Evolutionary conservation across 805 yeast genomes (phyloP), one percentile per base, ranked within the genome.

Genomic region (Saturnispora mendoncae): DNA sequence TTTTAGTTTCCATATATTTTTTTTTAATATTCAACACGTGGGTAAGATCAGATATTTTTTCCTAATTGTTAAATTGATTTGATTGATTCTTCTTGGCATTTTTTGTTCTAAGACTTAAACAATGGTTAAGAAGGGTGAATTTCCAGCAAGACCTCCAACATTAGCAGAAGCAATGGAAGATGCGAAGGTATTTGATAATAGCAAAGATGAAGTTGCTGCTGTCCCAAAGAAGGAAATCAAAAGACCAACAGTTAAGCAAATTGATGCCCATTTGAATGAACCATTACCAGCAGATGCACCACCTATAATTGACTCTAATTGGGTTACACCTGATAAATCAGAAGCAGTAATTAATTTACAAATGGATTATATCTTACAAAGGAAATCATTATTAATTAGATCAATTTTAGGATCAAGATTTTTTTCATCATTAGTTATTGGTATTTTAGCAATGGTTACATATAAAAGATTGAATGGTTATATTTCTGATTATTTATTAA

Each of bases 261-360:
- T 42, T 5, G 37, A 41, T 21, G 42, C 36, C 2, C 33, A 28
- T 30, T 43, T 47, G 3, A 38, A 33, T 19, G 14, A 34, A 13
- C 85, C 87, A 6, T 58, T 83, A 41, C 72, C 76, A 44, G 58
- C 52, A 1, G 62, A 67, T 27, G 69, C 68, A 1, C 71, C 76
- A 13, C 66, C 85, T 9, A 72, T 72, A 1, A 72, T 83, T 29
- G 62, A 58, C 35, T 64, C 75, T 28, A 52, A 72, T 1, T 56
- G 60, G 2, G 63, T 84, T 38, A 65, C 63, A 6, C 88, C 88
- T 1, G 74, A 71, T 24, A 65, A 68, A 31, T 66, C 80, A 1
- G 72, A 74, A 33, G 83, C 83, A 9, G 74, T 80, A 1, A 53
- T 79, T 41, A 77, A 74, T 43, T 59, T 82, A 45, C 75, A 80